Percentiles rank a stretch among this genome's conserved stretches.
These are phyloP conservation scores for Circinella umbellata DNA, from an alignment of 371 early-diverging fungal species.

Conservation along the genomic window DNA sequence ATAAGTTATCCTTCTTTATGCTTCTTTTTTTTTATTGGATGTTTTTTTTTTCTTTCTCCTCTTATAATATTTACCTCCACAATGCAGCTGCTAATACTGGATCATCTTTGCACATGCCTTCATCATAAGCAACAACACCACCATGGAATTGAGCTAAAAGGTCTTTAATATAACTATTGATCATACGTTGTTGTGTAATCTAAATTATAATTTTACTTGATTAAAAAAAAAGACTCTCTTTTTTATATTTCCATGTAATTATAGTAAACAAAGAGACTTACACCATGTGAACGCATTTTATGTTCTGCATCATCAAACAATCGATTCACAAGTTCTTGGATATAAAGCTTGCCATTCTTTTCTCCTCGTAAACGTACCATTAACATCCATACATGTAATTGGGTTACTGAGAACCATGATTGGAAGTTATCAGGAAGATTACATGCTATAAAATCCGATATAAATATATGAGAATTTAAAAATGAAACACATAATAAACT, in stretches of 20 bases:
- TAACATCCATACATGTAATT: slow-evolving; percentile 93
- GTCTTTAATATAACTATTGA: slow-evolving; percentile 79
- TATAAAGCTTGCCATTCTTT: slow-evolving; percentile 74
- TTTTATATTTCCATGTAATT: too few species aligned
- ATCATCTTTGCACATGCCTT: slow-evolving; percentile 90
- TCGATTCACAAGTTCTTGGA: slow-evolving; percentile 87
- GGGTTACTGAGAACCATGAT: slow-evolving; percentile 92
- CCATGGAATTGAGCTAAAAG: slow-evolving; percentile 88
- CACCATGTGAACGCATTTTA: slow-evolving; percentile 71
- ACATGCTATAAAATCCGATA: slow-evolving; percentile 45
- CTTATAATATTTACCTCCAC: slow-evolving; percentile 72
- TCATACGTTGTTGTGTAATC: slow-evolving; percentile 72
- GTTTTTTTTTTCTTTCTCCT: not conserved
- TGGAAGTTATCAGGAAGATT: slow-evolving; percentile 89
- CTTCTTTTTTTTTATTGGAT: not conserved
- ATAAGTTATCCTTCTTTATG: not conserved
- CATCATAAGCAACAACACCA: slow-evolving; percentile 90
- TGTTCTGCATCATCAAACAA: slow-evolving; percentile 91
- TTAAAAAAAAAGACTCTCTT: too few species aligned
- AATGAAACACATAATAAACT: not conserved
- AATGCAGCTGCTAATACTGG: slow-evolving; percentile 91
- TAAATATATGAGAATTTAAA: not conserved
- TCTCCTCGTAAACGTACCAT: slow-evolving; percentile 84
- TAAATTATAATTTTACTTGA: slow-evolving; percentile 18
- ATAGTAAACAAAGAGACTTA: too few species aligned